phyloP scores from a whole-genome alignment of 805 yeast species.

The Candida palmyrensis region DNA sequence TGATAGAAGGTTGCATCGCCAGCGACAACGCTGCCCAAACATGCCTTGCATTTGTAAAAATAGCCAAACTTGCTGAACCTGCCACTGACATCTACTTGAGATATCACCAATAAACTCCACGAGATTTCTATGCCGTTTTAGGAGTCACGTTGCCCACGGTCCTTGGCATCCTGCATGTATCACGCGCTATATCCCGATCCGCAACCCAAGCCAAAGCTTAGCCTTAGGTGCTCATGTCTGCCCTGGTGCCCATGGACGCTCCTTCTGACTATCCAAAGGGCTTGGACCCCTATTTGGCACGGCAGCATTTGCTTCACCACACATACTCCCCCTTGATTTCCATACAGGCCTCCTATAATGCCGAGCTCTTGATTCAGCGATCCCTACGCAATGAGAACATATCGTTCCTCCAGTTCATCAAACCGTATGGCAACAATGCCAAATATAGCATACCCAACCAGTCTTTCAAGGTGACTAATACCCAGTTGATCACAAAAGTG shows the following conservation, averaged over 20 bases:
- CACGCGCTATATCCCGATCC: neutral
- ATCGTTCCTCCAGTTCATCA: slow-evolving; percentile 43
- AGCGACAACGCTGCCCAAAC: too few relatives aligned
- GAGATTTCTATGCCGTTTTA: too few relatives aligned
- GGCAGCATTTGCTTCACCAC: slow-evolving; percentile 40
- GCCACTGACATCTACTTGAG: too few relatives aligned
- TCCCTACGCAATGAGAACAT: slow-evolving; percentile 30
- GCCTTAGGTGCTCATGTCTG: too few relatives aligned
- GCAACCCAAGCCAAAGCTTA: too few relatives aligned
- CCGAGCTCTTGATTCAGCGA: slow-evolving; percentile 39
- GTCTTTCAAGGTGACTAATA: slow-evolving; percentile 45
- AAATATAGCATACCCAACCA: slow-evolving; percentile 36
- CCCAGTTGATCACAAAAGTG: slow-evolving; percentile 44
- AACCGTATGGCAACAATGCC: slow-evolving; percentile 53
- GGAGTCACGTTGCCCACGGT: too few relatives aligned
- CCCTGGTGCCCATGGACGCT: too few relatives aligned
- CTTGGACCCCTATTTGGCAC: slow-evolving; percentile 32
- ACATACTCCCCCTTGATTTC: slow-evolving; percentile 51
- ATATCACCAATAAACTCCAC: too few relatives aligned
- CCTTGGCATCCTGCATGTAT: too few relatives aligned
- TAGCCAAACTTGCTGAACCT: too few relatives aligned
- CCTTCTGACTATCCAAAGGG: slow-evolving; percentile 24
- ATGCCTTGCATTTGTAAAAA: too few relatives aligned
- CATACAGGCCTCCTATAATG: slow-evolving; percentile 41
- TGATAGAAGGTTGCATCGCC: too few relatives aligned